Evolutionary conservation across 495 filamentous ascomycete species (phyloP).

Genomic region (Lophiotrema nucula): DNA sequence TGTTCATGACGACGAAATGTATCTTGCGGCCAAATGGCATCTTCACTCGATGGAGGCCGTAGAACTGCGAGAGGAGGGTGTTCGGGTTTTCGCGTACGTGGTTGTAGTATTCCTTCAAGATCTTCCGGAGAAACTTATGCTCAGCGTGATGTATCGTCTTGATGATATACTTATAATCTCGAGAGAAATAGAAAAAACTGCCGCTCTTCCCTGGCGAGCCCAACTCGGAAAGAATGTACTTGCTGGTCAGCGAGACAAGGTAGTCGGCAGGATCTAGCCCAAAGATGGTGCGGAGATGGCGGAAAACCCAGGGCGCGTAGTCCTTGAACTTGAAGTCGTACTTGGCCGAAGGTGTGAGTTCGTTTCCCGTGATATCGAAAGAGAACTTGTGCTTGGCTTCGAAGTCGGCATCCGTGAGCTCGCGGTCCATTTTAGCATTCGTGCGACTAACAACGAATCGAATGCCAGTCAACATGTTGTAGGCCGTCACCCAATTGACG

Average conservation of each 20-base stretch:
- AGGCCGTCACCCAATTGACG: conserved; percentile 96
- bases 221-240: conserved; percentile 96
- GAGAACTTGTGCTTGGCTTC: conserved; percentile 92
- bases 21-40: conserved; percentile 98
- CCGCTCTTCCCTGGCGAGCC: conserved; percentile 98
- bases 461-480: conserved; percentile 99
- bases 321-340: conserved; percentile 99
- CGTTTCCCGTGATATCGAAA: conserved; percentile 98
- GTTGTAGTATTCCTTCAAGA: conserved; percentile 88
- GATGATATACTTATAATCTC: conserved; percentile 99
- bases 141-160: conserved; percentile 98
- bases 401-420: conserved; percentile 87
- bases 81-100: conserved; percentile 93
- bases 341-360: conserved; percentile 95
- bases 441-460: conserved; percentile 94
- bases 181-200: conserved; percentile 99
- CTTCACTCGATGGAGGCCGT: conserved; percentile 95
- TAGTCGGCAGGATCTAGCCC: conserved; percentile 95
- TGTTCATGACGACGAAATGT: conserved; percentile 99
- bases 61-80: conserved; percentile 96
- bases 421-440: conserved; percentile 92
- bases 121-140: conserved; percentile 90
- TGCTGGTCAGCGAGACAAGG: conserved; percentile 95
- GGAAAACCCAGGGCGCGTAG: conserved; percentile 98
- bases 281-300: conserved; percentile 85